Evolutionary conservation across 2,329 filamentous ascomycete species (phyloP).

Genomic region (Fusarium sp.): DNA sequence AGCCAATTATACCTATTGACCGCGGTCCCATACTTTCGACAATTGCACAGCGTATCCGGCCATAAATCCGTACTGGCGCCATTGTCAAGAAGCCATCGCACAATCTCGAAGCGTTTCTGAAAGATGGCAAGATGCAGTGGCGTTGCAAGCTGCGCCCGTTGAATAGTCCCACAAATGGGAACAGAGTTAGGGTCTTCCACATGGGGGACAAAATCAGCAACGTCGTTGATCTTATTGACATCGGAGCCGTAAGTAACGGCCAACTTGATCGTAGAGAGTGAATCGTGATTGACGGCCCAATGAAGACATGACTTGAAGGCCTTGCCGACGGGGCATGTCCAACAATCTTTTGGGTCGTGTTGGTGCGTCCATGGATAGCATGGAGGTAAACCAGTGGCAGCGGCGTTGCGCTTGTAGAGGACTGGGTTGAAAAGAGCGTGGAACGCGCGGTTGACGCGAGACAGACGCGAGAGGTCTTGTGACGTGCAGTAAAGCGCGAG

Average conservation of each 20-base stretch:
- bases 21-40: not conserved
- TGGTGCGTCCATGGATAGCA: not conserved
- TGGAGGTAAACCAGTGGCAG: not conserved
- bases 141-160: not conserved
- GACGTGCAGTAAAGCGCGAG: not conserved
- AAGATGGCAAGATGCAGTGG: not conserved
- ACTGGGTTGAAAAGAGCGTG: not conserved
- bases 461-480: not conserved
- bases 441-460: not conserved
- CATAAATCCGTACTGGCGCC: not conserved
- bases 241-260: not conserved
- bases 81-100: not conserved
- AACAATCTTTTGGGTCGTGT: not conserved
- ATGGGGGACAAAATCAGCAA: not conserved
- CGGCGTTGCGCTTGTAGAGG: not conserved
- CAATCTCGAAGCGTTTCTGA: not conserved
- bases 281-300: not conserved
- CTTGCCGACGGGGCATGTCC: rapidly evolving
- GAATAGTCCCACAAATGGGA: not conserved
- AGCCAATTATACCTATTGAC: not conserved
- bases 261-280: not conserved
- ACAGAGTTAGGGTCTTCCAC: not conserved
- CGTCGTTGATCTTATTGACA: not conserved
- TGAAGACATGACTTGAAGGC: not conserved
- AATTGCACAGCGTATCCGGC: not conserved